Evolutionary conservation across 164 flowering plant species (phyloP).

Genomic region (Berberis thunbergii): DNA sequence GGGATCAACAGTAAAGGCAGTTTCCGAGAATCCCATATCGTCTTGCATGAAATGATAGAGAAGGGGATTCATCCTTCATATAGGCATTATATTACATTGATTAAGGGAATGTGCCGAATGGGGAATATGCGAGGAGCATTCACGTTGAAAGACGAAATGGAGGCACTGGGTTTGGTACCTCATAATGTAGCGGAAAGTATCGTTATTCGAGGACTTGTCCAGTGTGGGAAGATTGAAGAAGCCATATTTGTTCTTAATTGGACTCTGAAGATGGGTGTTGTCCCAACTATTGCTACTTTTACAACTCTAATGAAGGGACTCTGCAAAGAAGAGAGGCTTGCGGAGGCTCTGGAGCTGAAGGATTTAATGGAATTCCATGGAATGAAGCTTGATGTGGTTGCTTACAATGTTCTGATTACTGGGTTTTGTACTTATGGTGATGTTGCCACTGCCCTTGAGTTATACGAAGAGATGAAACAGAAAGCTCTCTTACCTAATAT

Average conservation of each 20-base stretch:
- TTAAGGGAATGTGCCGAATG: conserved; percentile 53
- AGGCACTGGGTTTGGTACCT: conserved; percentile 31
- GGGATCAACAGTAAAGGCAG: conserved; percentile 41
- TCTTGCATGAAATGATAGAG: conserved; percentile 51
- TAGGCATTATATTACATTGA: conserved; percentile 39
- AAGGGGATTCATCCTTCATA: conserved; percentile 40
- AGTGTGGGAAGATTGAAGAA: conserved; percentile 61
- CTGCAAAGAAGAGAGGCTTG: conserved; percentile 41
- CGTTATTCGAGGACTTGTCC: conserved; percentile 63
- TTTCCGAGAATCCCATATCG: conserved; percentile 24
- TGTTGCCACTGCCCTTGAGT: conserved; percentile 38
- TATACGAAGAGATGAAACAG: conserved; percentile 73
- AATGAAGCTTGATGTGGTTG: conserved; percentile 49
- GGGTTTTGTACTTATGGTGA: conserved; percentile 48
- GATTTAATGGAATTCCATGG: conserved; percentile 39
- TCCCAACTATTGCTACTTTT: conserved; percentile 73
- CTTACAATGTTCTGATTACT: conserved; percentile 70
- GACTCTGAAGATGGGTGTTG: conserved; percentile 35
- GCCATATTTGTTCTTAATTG: conserved; percentile 44
- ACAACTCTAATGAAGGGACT: conserved; percentile 62
- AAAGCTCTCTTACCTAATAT: conserved; percentile 40
- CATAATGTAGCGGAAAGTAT: conserved; percentile 64
- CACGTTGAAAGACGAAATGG: conserved; percentile 59
- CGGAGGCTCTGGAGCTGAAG: conserved; percentile 44
- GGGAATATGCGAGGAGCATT: conserved; percentile 61